phyloP scores from a whole-genome alignment of 116 monocot genomes.

The Thalassia testudinum region DNA sequence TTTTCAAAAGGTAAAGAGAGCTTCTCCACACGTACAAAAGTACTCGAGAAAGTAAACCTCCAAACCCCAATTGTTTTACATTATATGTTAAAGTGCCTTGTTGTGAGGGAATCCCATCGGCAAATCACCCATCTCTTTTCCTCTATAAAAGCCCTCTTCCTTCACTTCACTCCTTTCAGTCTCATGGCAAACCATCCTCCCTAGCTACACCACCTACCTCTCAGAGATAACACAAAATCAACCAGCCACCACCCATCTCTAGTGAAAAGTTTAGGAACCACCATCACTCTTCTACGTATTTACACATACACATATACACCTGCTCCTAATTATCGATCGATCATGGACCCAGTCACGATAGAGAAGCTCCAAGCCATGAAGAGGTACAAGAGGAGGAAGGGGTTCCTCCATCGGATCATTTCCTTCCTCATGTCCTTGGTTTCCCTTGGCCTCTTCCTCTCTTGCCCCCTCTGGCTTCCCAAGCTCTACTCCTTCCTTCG shows the following conservation, averaged over 20 bases:
- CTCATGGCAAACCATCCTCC: background rate
- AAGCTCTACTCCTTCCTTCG: slow-evolving; percentile 11
- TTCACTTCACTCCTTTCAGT: background rate
- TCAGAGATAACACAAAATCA: background rate
- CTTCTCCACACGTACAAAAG: background rate
- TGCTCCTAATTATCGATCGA: no score
- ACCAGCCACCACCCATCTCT: background rate
- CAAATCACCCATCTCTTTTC: background rate
- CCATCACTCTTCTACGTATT: background rate
- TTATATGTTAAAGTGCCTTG: background rate
- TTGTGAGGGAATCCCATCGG: background rate
- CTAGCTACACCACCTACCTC: background rate
- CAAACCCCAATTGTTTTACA: background rate
- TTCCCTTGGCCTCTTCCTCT: slow-evolving; percentile 38
- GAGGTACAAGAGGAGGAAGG: slow-evolving; percentile 12
- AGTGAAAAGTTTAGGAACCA: no score
- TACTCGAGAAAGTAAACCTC: background rate
- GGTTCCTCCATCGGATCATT: slow-evolving; percentile 12
- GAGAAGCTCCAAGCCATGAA: slow-evolving; percentile 42
- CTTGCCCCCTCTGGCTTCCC: slow-evolving; percentile 47
- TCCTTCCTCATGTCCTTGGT: slow-evolving; percentile 8
- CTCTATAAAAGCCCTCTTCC: background rate
- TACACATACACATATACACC: no score
- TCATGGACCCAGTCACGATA: slow-evolving; percentile 22
- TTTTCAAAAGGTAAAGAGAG: no score